Evolutionary conservation across 371 early-diverging fungal genomes (phyloP).

Genomic region (Mucor sp.): DNA sequence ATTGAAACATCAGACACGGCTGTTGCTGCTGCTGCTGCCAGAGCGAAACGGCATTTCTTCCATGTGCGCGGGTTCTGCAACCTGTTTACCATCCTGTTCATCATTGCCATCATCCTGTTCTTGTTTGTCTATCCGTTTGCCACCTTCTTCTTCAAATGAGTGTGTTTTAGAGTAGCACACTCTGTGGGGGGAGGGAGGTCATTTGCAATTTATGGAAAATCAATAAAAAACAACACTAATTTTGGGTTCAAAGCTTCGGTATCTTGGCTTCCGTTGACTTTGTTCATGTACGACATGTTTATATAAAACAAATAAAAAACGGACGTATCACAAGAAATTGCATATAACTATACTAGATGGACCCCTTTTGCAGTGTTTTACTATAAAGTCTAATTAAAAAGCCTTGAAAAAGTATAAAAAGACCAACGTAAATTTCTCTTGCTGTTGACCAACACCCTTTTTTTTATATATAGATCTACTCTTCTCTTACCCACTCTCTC

Average conservation of each 20-base stretch:
- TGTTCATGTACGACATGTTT: slow-evolving; percentile 6
- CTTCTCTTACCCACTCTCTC: slow-evolving; percentile 2
- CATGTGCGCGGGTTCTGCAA: slow-evolving; percentile 18
- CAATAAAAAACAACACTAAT: slow-evolving; percentile 7
- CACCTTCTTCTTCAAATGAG: slow-evolving; percentile 2
- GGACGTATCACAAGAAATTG: neutral
- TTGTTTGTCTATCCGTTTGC: slow-evolving; percentile 23
- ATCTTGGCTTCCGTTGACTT: slow-evolving; percentile 6
- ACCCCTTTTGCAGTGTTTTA: slow-evolving; percentile 1
- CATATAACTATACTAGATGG: neutral
- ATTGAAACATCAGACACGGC: neutral
- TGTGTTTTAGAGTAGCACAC: slow-evolving; percentile 1
- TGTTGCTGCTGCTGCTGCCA: neutral
- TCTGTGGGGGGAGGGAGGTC: neutral
- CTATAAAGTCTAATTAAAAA: slow-evolving; percentile 2
- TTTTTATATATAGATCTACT: neutral
- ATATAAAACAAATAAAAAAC: slow-evolving; percentile 7
- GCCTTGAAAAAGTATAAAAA: neutral
- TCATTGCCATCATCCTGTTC: slow-evolving; percentile 16
- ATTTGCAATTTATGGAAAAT: slow-evolving; percentile 6
- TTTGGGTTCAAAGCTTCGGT: slow-evolving; percentile 6
- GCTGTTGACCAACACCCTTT: neutral
- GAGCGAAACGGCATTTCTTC: neutral
- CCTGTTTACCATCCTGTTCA: slow-evolving; percentile 13
- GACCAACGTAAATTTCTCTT: neutral